Conservation (phyloP, 208 protist genomes). For the Trypanosomatidae sp. region DNA sequence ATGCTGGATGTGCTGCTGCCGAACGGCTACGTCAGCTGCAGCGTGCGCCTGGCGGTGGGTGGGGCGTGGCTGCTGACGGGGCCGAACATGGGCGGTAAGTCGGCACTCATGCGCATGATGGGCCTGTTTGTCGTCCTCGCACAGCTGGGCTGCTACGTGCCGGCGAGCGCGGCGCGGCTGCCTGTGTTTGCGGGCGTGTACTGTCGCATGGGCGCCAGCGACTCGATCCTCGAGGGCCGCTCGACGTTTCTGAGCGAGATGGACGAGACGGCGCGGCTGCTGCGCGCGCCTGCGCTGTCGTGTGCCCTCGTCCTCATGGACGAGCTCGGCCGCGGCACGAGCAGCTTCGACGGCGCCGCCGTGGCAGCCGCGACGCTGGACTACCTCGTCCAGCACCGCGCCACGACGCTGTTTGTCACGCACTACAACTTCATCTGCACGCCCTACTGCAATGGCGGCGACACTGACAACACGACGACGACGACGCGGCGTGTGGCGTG, state of each 20-base stretch:
- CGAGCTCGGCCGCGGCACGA: conserved; percentile 94
- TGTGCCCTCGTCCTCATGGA: conserved; percentile 92
- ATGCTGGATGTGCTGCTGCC: conserved; percentile 43
- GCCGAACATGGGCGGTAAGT: conserved; percentile 95
- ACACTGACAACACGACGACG: background rate
- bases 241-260: conserved; percentile 97
- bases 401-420: conserved; percentile 91
- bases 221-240: conserved; percentile 82
- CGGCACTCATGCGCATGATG: conserved; percentile 86
- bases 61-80: conserved; percentile 86
- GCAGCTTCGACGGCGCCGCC: conserved; percentile 89
- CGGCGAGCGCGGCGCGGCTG: conserved; percentile 65
- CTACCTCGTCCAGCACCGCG: conserved; percentile 50
- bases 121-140: conserved; percentile 88
- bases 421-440: conserved; percentile 87
- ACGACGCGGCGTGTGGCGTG: conserved; percentile 22
- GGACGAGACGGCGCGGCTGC: conserved; percentile 91
- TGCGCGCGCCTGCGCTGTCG: conserved; percentile 49
- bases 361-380: conserved; percentile 90
- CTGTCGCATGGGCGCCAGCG: conserved; percentile 89
- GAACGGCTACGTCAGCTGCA: conserved; percentile 53
- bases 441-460: conserved; percentile 18
- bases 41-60: conserved; percentile 19
- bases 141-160: conserved; percentile 93
- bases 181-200: conserved; percentile 85